Base-by-base conservation (phyloP, 2,329 filamentous ascomycete genomes). In the Aureobasidium sp. region DNA sequence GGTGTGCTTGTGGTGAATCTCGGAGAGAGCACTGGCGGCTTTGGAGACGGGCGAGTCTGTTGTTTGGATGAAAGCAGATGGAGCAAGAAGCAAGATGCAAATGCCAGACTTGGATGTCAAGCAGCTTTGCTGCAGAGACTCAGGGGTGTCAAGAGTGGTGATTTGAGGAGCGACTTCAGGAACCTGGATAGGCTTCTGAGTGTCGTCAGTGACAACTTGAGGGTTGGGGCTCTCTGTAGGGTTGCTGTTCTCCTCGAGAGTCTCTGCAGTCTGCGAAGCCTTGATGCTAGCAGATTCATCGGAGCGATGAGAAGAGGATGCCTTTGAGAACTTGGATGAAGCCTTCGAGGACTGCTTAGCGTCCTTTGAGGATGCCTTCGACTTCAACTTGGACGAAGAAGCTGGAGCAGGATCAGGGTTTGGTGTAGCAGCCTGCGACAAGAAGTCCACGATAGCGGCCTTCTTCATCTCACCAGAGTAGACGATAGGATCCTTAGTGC, bases 391-490 rank as follows among this genome's bases (percentile, higher is more conserved):
- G 39, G 21, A 67, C 63, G 79, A 78, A 45, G 73, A 66, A 63
- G 71, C 67, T 0, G 84, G 79, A 25, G 85, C 82, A 21, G 88
- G 85, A 66, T 92, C 89, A 1, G 88, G 86, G 74, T 96, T 96
- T 1, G 93, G 91, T 49, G 84, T 73, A 1, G 87, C 90, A 36
- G 82, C 85, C 74, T 95, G 87, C 2, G 87, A 88, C 48, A 99
- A 80, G 77, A 97, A 99, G 44, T 86, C 80, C 62, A 92, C 79
- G 74, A 99, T 88, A 37, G 83, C 82, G 21, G 87, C 85, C 78
- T 96, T 96, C 74, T 91, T 94, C 72, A 96, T 78, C 66, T 94
- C 88, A 45, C 92, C 93, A 32, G 89, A 80, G 71, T 96, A 96
- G 47, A 86, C 77, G 61, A 94, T 78, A 3, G 85, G 80, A 25